Evolutionary conservation across 2,329 filamentous ascomycete genomes (phyloP).

Genomic region (Xylariomycetidae sp.): DNA sequence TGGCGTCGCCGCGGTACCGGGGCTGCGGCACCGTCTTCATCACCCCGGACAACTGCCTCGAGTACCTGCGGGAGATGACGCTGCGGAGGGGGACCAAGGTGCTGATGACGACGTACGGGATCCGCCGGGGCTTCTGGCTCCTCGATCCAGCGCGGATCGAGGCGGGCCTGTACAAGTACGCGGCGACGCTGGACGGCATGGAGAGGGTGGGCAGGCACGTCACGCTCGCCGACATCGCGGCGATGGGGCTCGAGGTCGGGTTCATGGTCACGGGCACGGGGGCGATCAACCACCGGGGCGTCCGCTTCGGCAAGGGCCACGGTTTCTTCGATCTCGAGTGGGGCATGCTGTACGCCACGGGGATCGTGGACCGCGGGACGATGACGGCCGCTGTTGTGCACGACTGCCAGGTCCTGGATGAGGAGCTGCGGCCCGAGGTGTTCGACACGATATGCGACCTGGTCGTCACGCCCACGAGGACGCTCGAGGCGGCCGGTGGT

Average conservation of each 20-base stretch:
- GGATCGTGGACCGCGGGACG: conserved; percentile 21
- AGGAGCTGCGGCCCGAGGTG: conserved; percentile 27
- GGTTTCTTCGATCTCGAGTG: conserved; percentile 39
- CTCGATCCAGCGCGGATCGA: conserved; percentile 31
- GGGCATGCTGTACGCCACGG: conserved; percentile 32
- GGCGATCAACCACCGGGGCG: conserved; percentile 32
- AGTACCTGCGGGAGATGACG: conserved; percentile 31
- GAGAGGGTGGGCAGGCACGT: conserved; percentile 33
- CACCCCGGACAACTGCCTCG: conserved; percentile 40
- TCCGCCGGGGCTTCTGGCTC: conserved; percentile 36
- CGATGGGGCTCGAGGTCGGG: conserved; percentile 23
- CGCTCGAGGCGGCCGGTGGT: conserved; percentile 23
- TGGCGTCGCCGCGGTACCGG: conserved; percentile 27
- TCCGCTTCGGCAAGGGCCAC: conserved; percentile 35
- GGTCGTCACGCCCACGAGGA: conserved; percentile 30
- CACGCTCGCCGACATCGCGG: conserved; percentile 30
- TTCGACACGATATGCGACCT: conserved; percentile 38
- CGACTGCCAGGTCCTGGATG: conserved; percentile 35
- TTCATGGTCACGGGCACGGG: conserved; percentile 36
- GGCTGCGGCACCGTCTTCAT: conserved; percentile 30
- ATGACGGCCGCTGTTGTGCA: conserved; percentile 33
- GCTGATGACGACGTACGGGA: conserved; percentile 36
- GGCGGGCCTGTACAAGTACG: conserved; percentile 23
- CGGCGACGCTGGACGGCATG: conserved; percentile 39
- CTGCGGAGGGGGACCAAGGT: conserved; percentile 35